phyloP scores from a whole-genome alignment of 345 rosid genomes.

The Raphanus sativus region DNA sequence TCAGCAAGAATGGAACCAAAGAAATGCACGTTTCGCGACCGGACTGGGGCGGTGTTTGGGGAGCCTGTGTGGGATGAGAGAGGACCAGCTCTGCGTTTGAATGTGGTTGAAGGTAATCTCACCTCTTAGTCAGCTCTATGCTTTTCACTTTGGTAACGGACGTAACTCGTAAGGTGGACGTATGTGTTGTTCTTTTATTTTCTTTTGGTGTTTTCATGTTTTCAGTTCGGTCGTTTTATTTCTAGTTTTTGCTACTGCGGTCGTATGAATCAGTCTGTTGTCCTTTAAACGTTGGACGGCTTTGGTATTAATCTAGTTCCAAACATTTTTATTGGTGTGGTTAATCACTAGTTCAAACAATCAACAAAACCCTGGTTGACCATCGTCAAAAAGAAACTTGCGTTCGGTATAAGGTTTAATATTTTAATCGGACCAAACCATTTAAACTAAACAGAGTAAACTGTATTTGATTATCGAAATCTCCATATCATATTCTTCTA shows the following conservation, averaged over 20 bases:
- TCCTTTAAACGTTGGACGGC: neutral
- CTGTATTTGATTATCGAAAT: too few species aligned
- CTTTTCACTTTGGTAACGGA: conserved; percentile 2
- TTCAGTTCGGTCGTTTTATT: conserved; percentile 3
- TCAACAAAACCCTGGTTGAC: too few species aligned
- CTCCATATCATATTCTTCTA: too few species aligned
- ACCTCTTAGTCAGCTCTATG: neutral
- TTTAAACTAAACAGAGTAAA: too few species aligned
- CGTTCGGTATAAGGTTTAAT: too few species aligned
- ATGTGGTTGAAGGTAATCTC: conserved; percentile 6
- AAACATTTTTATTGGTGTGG: neutral
- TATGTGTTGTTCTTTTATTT: neutral
- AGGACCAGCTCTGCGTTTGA: conserved; percentile 13
- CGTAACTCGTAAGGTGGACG: conserved; percentile 8
- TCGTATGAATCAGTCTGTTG: neutral
- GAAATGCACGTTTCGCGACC: neutral
- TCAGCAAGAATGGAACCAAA: neutral
- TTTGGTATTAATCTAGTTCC: neutral
- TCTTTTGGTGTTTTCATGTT: neutral
- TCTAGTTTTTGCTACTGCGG: neutral
- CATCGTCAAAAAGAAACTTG: too few species aligned
- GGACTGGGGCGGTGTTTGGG: conserved; percentile 12
- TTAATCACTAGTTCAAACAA: too few species aligned
- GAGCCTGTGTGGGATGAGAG: neutral
- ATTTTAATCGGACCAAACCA: too few species aligned